Evolutionary conservation across 2,329 filamentous ascomycete genomes (phyloP).

Genomic region (Aspergillus melleus): DNA sequence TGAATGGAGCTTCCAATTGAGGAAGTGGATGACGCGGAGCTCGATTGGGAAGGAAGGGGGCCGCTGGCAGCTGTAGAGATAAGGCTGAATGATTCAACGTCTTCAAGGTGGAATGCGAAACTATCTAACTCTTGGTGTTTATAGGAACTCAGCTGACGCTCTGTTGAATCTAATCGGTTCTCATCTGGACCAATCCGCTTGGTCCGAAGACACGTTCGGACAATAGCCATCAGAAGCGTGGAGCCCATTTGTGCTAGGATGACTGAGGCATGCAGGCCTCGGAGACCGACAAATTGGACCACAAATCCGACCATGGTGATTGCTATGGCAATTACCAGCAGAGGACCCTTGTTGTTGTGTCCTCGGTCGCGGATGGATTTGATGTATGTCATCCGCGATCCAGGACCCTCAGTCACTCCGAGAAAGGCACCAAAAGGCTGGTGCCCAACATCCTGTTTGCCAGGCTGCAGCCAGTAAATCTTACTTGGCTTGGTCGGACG

Average conservation of each 20-base stretch:
- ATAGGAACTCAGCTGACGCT: conserved; percentile 21
- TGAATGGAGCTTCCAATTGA: conserved; percentile 4
- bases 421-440: conserved; percentile 41
- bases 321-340: conserved; percentile 24
- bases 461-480: conserved; percentile 42
- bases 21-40: conserved; percentile 6
- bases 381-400: conserved; percentile 25
- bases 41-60: conserved; percentile 7
- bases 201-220: conserved; percentile 36
- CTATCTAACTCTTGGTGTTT: conserved; percentile 36
- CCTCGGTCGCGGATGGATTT: conserved; percentile 27
- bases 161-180: conserved; percentile 23
- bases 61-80: conserved; percentile 4
- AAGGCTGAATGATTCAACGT: conserved; percentile 24
- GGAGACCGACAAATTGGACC: conserved; percentile 40
- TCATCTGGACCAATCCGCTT: conserved; percentile 31
- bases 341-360: conserved; percentile 13
- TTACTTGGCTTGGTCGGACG: conserved; percentile 27
- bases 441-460: conserved; percentile 38
- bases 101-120: conserved; percentile 30
- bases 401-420: conserved; percentile 24
- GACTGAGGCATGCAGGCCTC: conserved; percentile 39
- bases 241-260: conserved; percentile 36
- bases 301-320: conserved; percentile 37
- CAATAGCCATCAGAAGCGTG: conserved; percentile 37